Base-by-base conservation (phyloP, 2,329 filamentous ascomycete genomes). In the Exserohilum rostratum region DNA sequence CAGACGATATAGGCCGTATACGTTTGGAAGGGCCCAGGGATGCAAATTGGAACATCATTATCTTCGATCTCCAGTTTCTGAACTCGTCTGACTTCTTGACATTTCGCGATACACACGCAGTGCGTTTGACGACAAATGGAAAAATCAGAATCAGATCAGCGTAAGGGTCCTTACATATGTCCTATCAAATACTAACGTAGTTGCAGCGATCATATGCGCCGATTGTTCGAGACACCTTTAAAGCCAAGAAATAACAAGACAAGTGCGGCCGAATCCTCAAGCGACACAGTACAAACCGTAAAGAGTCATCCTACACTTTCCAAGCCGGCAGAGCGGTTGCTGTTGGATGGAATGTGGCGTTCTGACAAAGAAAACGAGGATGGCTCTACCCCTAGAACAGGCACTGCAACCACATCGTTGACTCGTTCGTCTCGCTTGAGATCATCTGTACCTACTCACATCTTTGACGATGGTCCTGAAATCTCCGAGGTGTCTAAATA, bases 31-130 rank as follows among this genome's bases (percentile, higher is more conserved):
- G 70, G 1, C 33, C 61, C 11, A 30, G 42, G 10, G 6, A 5
- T 3, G 29, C 39, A 5, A 37, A 64, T 11, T 59, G 57, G 5
- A 53, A 56, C 17, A 27, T 6, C 3, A 43, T 53, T 20, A 55
- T 51, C 33, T 57, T 62, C 45, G 70, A 73, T 37, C 38, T 74
- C 6, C 20, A 62, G 12, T 73, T 74, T 44, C 20, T 37, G 10
- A 11, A 62, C 3, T 17, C 38, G 2, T 1, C 31, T 0, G 49
- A 64, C n/a, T 61, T 66, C 18, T 2, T 31, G 31, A 2, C 13
- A 0, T 67, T 69, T 40, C 43, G 52, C 17, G 27, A 61, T 6
- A 9, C 42, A 1, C 22, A 53, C 39, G 50, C 50, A 39, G 11
- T 30, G 5, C 30, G 20, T 11, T 30, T 50, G 29, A 46, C 47